phyloP scores from a whole-genome alignment of 2,329 filamentous ascomycete species.

The Penicillium aurantiogriseum region DNA sequence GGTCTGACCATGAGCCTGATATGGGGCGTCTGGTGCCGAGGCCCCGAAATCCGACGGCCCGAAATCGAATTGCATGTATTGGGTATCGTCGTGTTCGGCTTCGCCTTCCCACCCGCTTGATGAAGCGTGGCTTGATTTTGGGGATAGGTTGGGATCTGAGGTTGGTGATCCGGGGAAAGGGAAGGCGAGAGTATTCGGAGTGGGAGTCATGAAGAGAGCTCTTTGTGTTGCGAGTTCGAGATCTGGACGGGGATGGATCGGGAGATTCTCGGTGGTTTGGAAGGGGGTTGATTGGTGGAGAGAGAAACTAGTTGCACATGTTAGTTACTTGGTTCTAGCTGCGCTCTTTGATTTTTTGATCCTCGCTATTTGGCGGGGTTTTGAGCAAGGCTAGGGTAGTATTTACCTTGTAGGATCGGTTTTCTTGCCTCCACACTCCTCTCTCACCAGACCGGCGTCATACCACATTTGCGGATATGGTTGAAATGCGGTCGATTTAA shows the following conservation, averaged over 20 bases:
- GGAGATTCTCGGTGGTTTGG: constrained; percentile 10
- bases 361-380: neutral
- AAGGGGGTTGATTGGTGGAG: neutral
- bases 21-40: neutral
- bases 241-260: neutral
- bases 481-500: neutral
- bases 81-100: constrained; percentile 17
- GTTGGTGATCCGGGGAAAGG: constrained; percentile 15
- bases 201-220: constrained; percentile 20
- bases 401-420: neutral
- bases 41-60: neutral
- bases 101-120: constrained; percentile 25
- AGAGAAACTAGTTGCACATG: neutral
- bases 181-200: neutral
- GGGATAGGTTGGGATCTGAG: constrained; percentile 25
- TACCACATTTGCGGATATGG: constrained; percentile 11
- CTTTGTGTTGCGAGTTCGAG: constrained; percentile 17
- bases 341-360: neutral
- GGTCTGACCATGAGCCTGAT: neutral
- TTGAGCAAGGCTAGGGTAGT: too few species aligned
- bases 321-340: neutral
- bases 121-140: constrained; percentile 21
- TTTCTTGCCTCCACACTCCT: neutral
- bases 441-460: constrained; percentile 7
- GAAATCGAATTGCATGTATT: constrained; percentile 1